These are phyloP conservation scores for Fusarium guadeloupense DNA, from an alignment of 2,329 filamentous ascomycete species.

Conservation along the genomic window DNA sequence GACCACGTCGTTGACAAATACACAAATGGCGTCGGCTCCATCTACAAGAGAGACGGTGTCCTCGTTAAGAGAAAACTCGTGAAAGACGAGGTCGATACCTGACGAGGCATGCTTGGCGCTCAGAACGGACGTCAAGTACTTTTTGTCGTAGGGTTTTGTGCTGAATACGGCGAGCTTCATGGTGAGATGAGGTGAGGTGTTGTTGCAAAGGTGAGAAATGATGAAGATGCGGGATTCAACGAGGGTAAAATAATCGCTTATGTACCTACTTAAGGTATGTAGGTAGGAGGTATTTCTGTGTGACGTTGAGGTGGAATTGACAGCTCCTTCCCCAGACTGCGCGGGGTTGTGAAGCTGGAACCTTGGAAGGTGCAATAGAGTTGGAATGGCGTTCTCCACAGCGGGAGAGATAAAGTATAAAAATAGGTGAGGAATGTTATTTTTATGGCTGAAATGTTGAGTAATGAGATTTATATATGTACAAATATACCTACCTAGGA, in stretches of 20 bases:
- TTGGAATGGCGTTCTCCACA: slow-evolving; percentile 39
- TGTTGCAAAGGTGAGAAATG: neutral
- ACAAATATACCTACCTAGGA: neutral
- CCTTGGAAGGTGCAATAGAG: slow-evolving; percentile 23
- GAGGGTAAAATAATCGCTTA: neutral
- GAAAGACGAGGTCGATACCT: slow-evolving; percentile 62
- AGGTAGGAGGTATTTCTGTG: neutral
- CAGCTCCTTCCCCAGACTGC: slow-evolving; percentile 19
- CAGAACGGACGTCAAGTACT: slow-evolving; percentile 59
- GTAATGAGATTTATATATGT: neutral
- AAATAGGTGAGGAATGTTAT: too few relatives aligned
- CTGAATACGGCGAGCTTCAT: slow-evolving; percentile 73
- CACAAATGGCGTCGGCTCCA: slow-evolving; percentile 67
- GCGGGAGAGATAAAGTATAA: slow-evolving; percentile 6
- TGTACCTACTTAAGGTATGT: too few relatives aligned
- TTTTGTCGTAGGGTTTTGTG: slow-evolving; percentile 70
- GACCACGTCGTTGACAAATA: slow-evolving; percentile 73
- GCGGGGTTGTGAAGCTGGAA: slow-evolving; percentile 30
- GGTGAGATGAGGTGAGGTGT: slow-evolving; percentile 6
- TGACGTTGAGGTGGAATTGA: neutral
- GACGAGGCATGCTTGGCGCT: slow-evolving; percentile 45
- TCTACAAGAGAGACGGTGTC: slow-evolving; percentile 65
- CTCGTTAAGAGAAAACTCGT: slow-evolving; percentile 64
- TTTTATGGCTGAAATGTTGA: neutral
- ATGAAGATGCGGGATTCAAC: neutral